phyloP scores from a whole-genome alignment of 139 green algal genomes.

The Picochlorum sp. region DNA sequence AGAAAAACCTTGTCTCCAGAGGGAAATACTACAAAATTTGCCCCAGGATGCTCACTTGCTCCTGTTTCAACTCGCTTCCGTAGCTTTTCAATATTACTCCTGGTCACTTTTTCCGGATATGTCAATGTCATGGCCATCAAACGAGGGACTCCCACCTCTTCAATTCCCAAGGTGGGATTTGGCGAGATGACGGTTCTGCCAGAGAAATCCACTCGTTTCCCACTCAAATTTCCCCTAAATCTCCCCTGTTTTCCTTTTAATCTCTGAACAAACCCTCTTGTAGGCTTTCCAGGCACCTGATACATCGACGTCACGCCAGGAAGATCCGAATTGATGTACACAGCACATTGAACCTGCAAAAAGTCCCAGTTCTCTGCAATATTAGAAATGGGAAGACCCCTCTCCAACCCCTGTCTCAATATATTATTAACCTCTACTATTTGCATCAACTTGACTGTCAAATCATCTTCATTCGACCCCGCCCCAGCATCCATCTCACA shows the following conservation, averaged over 20 bases:
- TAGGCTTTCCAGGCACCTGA: slow-evolving; percentile 64
- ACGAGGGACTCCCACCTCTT: slow-evolving; percentile 82
- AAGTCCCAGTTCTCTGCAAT: slow-evolving; percentile 76
- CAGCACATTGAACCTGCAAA: slow-evolving; percentile 62
- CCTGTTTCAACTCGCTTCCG: slow-evolving; percentile 60
- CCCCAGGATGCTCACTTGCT: slow-evolving; percentile 58
- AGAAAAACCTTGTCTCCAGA: slow-evolving; percentile 58
- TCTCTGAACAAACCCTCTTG: slow-evolving; percentile 93
- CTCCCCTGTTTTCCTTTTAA: slow-evolving; percentile 98
- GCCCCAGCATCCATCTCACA: slow-evolving; percentile 90
- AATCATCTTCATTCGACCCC: slow-evolving; percentile 96
- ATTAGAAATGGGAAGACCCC: slow-evolving; percentile 12
- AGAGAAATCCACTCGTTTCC: slow-evolving; percentile 97
- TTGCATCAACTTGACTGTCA: slow-evolving; percentile 94
- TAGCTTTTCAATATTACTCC: slow-evolving; percentile 88
- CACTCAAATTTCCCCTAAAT: slow-evolving; percentile 93
- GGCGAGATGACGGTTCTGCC: slow-evolving; percentile 95
- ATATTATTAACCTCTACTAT: slow-evolving; percentile 88
- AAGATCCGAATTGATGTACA: slow-evolving; percentile 92
- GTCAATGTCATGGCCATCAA: slow-evolving; percentile 88
- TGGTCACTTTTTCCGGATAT: slow-evolving; percentile 85
- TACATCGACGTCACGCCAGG: slow-evolving; percentile 67
- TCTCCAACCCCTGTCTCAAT: slow-evolving; percentile 58
- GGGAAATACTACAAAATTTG: slow-evolving; percentile 80
- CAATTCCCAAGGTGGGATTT: slow-evolving; percentile 92